Conservation (phyloP, 805 yeast species). For the Saccharomyces paradoxus region DNA sequence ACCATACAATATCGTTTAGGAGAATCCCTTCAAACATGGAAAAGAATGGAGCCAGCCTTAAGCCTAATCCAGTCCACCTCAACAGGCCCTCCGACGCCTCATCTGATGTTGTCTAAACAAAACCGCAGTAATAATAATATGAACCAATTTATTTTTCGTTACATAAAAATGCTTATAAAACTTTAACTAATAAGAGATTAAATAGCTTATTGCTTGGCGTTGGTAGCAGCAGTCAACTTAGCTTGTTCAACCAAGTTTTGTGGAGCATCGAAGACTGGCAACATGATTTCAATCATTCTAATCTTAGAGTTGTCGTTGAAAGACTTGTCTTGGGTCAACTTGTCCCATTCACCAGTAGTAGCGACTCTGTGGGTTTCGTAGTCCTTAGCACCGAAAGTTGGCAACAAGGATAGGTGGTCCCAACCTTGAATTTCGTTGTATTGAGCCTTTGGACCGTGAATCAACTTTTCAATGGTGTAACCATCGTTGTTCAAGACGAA, state of each 20-base stretch:
- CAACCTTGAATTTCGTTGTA: slow-evolving; percentile 64
- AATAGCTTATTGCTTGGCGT: slow-evolving; percentile 30
- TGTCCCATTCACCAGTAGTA: slow-evolving; percentile 51
- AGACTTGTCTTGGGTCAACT: slow-evolving; percentile 37
- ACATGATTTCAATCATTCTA: slow-evolving; percentile 60
- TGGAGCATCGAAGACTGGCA: slow-evolving; percentile 66
- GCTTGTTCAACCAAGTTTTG: slow-evolving; percentile 59
- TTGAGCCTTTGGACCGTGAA: slow-evolving; percentile 57
- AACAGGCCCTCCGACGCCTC: background rate
- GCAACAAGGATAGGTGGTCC: slow-evolving; percentile 53
- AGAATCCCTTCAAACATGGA: background rate
- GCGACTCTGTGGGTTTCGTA: slow-evolving; percentile 49
- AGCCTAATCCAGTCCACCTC: background rate
- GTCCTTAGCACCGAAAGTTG: slow-evolving; percentile 41
- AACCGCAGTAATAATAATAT: background rate
- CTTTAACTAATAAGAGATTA: background rate
- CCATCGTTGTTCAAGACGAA: slow-evolving; percentile 66
- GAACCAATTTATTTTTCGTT: background rate
- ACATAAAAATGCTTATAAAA: background rate
- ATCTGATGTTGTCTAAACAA: background rate
- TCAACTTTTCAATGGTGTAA: slow-evolving; percentile 67
- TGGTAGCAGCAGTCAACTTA: slow-evolving; percentile 46
- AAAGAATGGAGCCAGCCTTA: no score
- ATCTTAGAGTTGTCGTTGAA: slow-evolving; percentile 52
- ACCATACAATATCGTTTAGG: background rate